These are phyloP conservation scores for Colletotrichum coccodes DNA, from an alignment of 2,329 filamentous ascomycete species.

Conservation along the genomic window DNA sequence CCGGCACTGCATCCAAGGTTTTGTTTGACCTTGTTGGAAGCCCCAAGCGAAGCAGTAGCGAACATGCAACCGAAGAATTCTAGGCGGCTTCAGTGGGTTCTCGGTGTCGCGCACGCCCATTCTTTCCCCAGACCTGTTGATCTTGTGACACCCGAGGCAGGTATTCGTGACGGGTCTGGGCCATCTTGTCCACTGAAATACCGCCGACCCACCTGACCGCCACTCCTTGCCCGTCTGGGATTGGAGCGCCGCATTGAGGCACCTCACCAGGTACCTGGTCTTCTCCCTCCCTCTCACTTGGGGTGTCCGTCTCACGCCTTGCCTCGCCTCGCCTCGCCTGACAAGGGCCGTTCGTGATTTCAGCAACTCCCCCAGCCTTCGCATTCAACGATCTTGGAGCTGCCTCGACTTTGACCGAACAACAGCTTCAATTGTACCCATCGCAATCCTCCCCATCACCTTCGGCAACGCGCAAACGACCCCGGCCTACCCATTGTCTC, in stretches of 20 bases:
- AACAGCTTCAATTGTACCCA: constrained; percentile 20
- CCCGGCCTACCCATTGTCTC: neutral
- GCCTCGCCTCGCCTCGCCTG: constrained; percentile 9
- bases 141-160: neutral
- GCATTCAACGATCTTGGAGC: neutral
- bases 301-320: neutral
- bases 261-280: constrained; percentile 2
- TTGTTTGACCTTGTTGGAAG: neutral
- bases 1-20: neutral
- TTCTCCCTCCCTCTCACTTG: neutral
- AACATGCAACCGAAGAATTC: neutral
- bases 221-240: neutral
- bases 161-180: neutral
- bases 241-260: neutral
- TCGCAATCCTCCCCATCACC: neutral
- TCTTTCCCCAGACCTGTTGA: constrained; percentile 2
- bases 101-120: neutral
- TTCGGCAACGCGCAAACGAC: neutral
- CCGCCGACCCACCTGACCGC: neutral
- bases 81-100: neutral
- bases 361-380: constrained; percentile 13
- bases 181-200: neutral
- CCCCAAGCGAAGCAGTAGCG: too few relatives aligned
- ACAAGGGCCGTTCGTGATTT: constrained; percentile 12
- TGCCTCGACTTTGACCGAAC: neutral